These are phyloP conservation scores for Hypoxylon sp. DNA, from an alignment of 2,329 filamentous ascomycete species.

Conservation along the genomic window DNA sequence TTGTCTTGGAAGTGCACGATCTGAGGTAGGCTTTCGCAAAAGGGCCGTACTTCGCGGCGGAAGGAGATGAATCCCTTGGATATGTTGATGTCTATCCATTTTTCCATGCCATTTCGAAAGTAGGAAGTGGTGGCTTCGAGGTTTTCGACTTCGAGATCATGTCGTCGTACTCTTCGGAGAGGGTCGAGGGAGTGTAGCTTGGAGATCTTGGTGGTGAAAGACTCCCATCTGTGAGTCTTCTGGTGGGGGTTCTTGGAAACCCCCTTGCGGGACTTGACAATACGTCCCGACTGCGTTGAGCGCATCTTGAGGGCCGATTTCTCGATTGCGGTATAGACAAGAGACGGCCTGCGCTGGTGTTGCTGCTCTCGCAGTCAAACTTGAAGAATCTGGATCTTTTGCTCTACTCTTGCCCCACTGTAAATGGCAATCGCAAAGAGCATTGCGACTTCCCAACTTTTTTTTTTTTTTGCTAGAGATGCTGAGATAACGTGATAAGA, in stretches of 20 bases:
- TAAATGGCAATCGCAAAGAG: slow-evolving; percentile 24
- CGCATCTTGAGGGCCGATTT: slow-evolving; percentile 60
- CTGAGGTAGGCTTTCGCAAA: slow-evolving; percentile 90
- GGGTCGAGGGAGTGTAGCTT: slow-evolving; percentile 91
- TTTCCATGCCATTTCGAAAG: slow-evolving; percentile 80
- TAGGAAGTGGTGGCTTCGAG: slow-evolving; percentile 82
- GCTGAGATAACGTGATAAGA: slow-evolving; percentile 37
- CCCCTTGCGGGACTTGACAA: slow-evolving; percentile 72
- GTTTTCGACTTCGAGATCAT: slow-evolving; percentile 83
- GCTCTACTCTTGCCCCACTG: slow-evolving; percentile 35
- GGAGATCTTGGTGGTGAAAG: slow-evolving; percentile 87
- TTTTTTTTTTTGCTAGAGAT: slow-evolving; percentile 40
- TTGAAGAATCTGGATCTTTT: slow-evolving; percentile 5
- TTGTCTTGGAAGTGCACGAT: slow-evolving; percentile 88
- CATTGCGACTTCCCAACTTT: slow-evolving; percentile 36
- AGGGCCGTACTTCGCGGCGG: slow-evolving; percentile 73
- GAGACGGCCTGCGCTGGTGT: not conserved
- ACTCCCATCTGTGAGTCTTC: slow-evolving; percentile 89
- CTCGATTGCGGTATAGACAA: slow-evolving; percentile 2
- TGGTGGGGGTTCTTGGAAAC: slow-evolving; percentile 77
- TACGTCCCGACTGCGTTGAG: slow-evolving; percentile 69
- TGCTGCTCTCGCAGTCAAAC: slow-evolving; percentile 23
- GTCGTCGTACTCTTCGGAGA: slow-evolving; percentile 84
- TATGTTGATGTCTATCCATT: slow-evolving; percentile 92
- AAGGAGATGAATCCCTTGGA: slow-evolving; percentile 83